Conservation (phyloP, 257 asterid genomes). For the Solanum neorickii region DNA sequence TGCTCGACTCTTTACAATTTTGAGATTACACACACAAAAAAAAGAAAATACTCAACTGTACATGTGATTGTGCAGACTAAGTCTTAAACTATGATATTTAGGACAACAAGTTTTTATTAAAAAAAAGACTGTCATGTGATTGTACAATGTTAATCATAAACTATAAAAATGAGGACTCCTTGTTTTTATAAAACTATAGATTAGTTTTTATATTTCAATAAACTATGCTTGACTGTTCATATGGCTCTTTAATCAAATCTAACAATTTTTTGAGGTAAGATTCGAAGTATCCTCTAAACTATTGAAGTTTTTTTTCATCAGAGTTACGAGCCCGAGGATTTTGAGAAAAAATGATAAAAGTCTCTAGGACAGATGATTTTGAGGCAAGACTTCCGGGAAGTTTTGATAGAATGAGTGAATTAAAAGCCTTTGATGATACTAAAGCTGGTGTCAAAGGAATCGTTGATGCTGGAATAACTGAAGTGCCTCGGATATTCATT, state of each 20-base stretch:
- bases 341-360: background rate
- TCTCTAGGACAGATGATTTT: background rate
- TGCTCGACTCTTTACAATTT: background rate
- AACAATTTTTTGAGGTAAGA: background rate
- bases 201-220: background rate
- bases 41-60: background rate
- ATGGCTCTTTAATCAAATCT: background rate
- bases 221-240: background rate
- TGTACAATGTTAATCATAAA: background rate
- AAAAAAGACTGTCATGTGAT: background rate
- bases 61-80: background rate
- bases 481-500: slow-evolving; percentile 28
- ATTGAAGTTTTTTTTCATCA: background rate
- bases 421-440: slow-evolving; percentile 36
- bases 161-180: background rate
- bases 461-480: slow-evolving; percentile 22
- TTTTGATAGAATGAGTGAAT: slow-evolving; percentile 17
- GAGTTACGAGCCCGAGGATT: background rate
- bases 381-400: background rate
- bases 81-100: background rate
- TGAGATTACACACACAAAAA: background rate
- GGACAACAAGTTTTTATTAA: background rate
- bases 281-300: background rate
- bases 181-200: background rate
- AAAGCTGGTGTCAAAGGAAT: slow-evolving; percentile 48